Base-by-base conservation (phyloP, 116 monocot species). In the Iris pallida region DNA sequence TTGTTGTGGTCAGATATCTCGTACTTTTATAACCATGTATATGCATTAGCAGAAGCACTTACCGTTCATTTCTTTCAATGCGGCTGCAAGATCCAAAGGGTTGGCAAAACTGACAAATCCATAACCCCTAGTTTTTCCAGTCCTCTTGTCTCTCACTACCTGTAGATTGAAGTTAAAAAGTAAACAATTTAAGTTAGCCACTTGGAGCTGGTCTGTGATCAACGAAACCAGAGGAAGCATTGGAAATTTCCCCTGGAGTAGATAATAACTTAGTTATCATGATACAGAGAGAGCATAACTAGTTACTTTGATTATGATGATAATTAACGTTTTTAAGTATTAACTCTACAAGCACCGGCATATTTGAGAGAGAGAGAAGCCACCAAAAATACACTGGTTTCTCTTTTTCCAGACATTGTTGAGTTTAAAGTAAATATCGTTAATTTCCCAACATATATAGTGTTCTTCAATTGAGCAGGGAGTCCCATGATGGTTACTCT, bases 11-110 rank as follows among this genome's bases (percentile, higher is more conserved):
- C 13, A 7, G 13, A 13, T 51, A 13, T 30, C 30, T 30, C 30
- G 30, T 9, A 51, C 49, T 51, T 51, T 9, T 51, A 51, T 13
- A 51, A 51, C 30, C 5, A 48, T 48, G 9, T 5, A 7, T 17
- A 12, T 72, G 20, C 20, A 62, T 20, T 30, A 47, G 19, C 11
- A 66, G 20, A 45, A 45, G 3, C 19, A 66, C 75, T 51, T 20
- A 91, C 91, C 91, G 65, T 95, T 95, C 88, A 91, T 86, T 79
- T 95, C 95, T 64, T 95, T 95, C 80, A 91, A 43, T 44, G 95
- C 91, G 59, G 79, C 82, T 16, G 90, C 81, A 55, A 95, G 83
- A 55, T 95, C 91, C 45, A 82, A 74, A 44, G 88, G 82, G 71
- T 80, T 88, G 19, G 89, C 73, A 80, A 91, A 95, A 73, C 95